Evolutionary conservation across 148 eudicot genomes (phyloP), one percentile per base, ranked within the genome.

Genomic region (Rhododendron kiyosumense): DNA sequence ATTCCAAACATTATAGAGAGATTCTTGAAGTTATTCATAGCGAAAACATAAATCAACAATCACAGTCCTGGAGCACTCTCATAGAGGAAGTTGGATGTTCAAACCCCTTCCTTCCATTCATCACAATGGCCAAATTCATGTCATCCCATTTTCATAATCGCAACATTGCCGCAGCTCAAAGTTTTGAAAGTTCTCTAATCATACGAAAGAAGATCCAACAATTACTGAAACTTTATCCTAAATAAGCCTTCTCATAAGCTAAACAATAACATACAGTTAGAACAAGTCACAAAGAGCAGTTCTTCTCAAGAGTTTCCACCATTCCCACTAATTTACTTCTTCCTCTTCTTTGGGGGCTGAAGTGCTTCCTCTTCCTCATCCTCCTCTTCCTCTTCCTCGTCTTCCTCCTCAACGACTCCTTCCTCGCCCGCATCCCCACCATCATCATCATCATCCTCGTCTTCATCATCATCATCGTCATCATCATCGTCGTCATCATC

Each of bases 301-400:
- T 14, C 79, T 43, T 75, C 79, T 75, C 22, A 75, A 36, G 79
- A 75, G 79, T 17, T 32, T 15, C 77, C 43, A 75, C 11, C 1
- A 38, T 75, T 73, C 32, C 51, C 83, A 46, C 26, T 14, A 24
- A 32, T 78, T 80, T 76, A 88, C 86, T 88, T 88, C 90, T 83
- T 88, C 82, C 90, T 86, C 86, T 88, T 88, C 90, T 86, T 88
- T 54, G 90, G 90, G 11, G 90, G 90, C 69, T 88, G 90, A 52
- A 88, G 84, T 57, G 85, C 88, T 73, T 86, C 88, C 26, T 88
- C 90, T 13, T 88, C 89, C 41, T 88, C 89, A 0, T 88, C 89
- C 22, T 87, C 89, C 24, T 83, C 87, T 2, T 88, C 90, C 0
- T 88, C 89, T 2, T 88, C 89, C 12, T 82, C 83, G 0, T 75